Evolutionary conservation across 805 yeast genomes (phyloP), one percentile per base, ranked within the genome.

Genomic region (Kodamaea sagamina): DNA sequence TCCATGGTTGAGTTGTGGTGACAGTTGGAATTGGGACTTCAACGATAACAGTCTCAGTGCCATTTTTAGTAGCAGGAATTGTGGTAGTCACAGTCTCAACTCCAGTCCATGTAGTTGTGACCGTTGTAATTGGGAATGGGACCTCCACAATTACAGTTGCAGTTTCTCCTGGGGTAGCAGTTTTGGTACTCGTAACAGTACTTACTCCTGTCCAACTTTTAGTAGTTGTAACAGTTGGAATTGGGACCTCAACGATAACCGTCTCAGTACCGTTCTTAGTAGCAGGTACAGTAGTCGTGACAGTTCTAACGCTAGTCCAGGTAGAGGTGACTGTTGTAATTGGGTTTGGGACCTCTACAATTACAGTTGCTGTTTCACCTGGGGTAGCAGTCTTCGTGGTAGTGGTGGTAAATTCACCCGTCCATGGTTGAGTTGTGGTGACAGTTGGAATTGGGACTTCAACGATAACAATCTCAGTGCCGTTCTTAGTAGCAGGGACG

Each of bases 21-120:
- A n/a, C n/a, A n/a, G n/a, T n/a, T 12, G 46, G 46, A 18, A 32
- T 42, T 4, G 63, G 63, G n/a, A 52, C 55, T 12, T 47, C 44
- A 22, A 48, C 43, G 12, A 42, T 41, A 7, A 46, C 48, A 11
- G 53, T 46, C 1, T 25, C 49, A n/a, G 47, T 43, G 2, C 42
- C 47, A 19, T 44, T 44, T 10, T 29, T n/a, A 11, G 50, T n/a
- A 7, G 47, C 45, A 2, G 45, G 17, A 4, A 19, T 19, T 1
- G 50, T 47, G 12, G 36, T 36, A 15, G 43, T 36, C 13, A 24
- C 25, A n/a, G 47, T 43, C 6, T 24, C 24, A 25, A 36, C 36
- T 8, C 57, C 53, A 3, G 53, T 49, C 54, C 48, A 34, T 1
- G 52, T 46, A 4, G 47, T 19, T 6, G 60, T 55, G 4, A 36